Conservation (phyloP, 495 filamentous ascomycete genomes). For the Neurospora africana region DNA sequence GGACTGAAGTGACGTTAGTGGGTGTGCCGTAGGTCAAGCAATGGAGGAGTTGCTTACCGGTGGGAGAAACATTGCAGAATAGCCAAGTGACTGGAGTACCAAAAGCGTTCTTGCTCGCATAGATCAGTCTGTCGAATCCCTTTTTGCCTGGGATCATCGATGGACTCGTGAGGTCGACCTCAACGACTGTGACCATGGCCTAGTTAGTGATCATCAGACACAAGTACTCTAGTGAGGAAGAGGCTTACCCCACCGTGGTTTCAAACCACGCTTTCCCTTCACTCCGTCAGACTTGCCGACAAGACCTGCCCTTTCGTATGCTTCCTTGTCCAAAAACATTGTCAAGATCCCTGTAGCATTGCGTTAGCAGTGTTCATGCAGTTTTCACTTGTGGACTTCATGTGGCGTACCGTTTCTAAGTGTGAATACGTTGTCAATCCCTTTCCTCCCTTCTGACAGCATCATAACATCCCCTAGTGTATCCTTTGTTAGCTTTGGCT, state of each 20-base stretch:
- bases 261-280: constrained; percentile 43
- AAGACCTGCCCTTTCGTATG: constrained; percentile 76
- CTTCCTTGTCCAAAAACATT: constrained; percentile 71
- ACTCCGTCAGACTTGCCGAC: constrained; percentile 58
- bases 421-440: constrained; percentile 70
- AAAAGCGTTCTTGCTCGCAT: constrained; percentile 77
- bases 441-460: constrained; percentile 75
- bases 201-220: neutral
- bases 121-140: constrained; percentile 73
- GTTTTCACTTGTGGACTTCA: neutral
- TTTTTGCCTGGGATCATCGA: constrained; percentile 89
- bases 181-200: constrained; percentile 47
- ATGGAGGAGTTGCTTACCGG: constrained; percentile 18
- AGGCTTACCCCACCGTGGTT: constrained; percentile 39
- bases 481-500: neutral
- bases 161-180: constrained; percentile 66
- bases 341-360: constrained; percentile 49
- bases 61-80: constrained; percentile 53
- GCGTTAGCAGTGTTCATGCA: neutral
- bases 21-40: neutral
- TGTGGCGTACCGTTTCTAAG: constrained; percentile 52
- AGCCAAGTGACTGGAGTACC: constrained; percentile 66
- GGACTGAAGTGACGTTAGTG: constrained; percentile 21
- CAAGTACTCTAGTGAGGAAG: neutral
- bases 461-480: constrained; percentile 70